Evolutionary conservation across 768 basidiomycete species (phyloP).

Genomic region (Calocera viscosa): DNA sequence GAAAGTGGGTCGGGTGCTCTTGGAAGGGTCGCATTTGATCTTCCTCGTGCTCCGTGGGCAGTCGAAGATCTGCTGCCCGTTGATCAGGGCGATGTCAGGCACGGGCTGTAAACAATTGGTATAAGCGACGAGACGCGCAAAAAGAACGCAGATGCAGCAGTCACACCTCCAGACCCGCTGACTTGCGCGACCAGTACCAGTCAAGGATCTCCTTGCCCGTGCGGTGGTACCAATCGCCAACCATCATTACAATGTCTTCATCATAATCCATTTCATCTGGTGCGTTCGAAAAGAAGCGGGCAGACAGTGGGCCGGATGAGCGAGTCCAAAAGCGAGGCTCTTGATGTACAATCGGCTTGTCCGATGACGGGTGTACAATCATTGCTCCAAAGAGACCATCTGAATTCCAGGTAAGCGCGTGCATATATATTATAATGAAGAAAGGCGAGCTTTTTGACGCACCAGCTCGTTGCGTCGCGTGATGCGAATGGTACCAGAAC

Average conservation of each 20-base stretch:
- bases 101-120: conserved; percentile 14
- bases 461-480: conserved; percentile 12
- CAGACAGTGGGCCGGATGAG: background rate
- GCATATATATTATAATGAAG: background rate
- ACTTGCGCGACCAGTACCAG: conserved; percentile 13
- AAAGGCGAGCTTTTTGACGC: background rate
- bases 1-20: conserved; percentile 1
- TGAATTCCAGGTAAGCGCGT: no score
- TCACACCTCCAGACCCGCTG: conserved; percentile 10
- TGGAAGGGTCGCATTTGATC: conserved; percentile 11
- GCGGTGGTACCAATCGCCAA: conserved; percentile 18
- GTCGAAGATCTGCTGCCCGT: conserved; percentile 14
- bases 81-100: conserved; percentile 13
- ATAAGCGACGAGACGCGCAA: background rate
- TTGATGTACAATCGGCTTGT: background rate
- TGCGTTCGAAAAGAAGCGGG: background rate
- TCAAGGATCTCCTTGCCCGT: conserved; percentile 9
- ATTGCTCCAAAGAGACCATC: conserved; percentile 17
- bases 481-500: conserved; percentile 17
- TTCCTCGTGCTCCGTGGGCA: conserved; percentile 10
- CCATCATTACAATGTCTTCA: conserved; percentile 11
- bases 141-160: no score
- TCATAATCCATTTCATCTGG: background rate
- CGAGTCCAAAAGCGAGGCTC: background rate
- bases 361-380: conserved; percentile 13